Evolutionary conservation across 179 eudicot species (phyloP), one percentile per base, ranked within the genome.

Genomic region (Carnegiea gigantea): DNA sequence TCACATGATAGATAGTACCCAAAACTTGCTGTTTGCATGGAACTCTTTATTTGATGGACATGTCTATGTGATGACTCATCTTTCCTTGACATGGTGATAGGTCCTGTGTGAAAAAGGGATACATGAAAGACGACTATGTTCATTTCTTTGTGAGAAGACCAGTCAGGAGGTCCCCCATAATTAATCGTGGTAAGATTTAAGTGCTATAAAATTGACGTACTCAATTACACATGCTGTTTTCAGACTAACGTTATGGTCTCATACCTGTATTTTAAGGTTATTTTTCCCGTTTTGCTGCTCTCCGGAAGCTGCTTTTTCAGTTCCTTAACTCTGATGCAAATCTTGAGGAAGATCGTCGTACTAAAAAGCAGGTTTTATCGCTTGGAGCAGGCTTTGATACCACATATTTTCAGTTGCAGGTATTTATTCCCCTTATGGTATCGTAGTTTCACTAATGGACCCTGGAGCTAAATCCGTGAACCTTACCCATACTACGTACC

Each of bases 301-400:
- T 96, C 12, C 91, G 95, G 72, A 90, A 92, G 89, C 90, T 94
- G 85, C 95, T 96, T n/a, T 72, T 85, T 83, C 91, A 96, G 86
- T 96, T 94, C 88, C 93, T 96, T 46, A 83, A 80, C 79, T 89
- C 91, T 87, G 92, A 83, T 71, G 59, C 77, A 65, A 80, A 82
- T 76, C 24, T 26, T n/a, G 88, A 70, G 44, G 89, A 83, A 78
- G 79, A 80, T 81, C 89, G 86, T 46, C 88, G 44, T 57, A 73
- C 76, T 48, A 95, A 88, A 88, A 96, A 93, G 91, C 99, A 96
- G 88, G 89, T 96, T 78, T 80, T 96, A 81, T 96, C 99, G 23
- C 92, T 96, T 77, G 99, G 98, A 83, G 97, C 99, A 76, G 98
- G 98, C 79, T 96, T 96, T 88, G 99, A 96, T 86, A 96, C 99